These are phyloP conservation scores for Aureobasidium uvarum DNA, from an alignment of 2,329 filamentous ascomycete species.

Conservation along the genomic window DNA sequence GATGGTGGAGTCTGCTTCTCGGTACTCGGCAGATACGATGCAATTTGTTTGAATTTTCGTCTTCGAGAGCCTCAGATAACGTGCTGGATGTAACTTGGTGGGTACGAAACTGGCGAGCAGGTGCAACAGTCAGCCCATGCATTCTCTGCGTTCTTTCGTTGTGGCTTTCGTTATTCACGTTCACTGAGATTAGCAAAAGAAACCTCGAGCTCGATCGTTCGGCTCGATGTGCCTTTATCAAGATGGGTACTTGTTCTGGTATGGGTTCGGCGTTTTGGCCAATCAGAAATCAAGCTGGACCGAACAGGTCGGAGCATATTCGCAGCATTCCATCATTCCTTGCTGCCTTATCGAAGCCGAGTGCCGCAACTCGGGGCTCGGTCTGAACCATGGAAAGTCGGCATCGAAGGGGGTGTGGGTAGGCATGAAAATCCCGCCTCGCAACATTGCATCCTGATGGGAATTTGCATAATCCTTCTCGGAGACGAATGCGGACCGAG, in stretches of 20 bases:
- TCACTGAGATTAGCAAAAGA: not conserved
- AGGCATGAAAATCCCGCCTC: not conserved
- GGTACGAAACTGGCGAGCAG: not conserved
- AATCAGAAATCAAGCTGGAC: not conserved
- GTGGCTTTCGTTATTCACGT: not conserved
- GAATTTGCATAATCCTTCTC: not conserved
- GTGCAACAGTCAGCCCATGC: conserved; percentile 16
- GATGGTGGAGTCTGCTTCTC: not conserved
- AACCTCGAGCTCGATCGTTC: not conserved
- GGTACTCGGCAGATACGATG: not conserved
- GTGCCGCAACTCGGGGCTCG: not conserved
- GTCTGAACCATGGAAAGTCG: not conserved
- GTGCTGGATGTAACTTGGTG: not conserved
- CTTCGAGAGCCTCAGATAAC: not conserved
- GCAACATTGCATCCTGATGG: not conserved
- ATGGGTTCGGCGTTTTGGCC: not conserved
- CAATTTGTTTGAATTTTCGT: too few species aligned
- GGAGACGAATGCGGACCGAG: conserved; percentile 13
- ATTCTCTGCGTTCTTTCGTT: not conserved
- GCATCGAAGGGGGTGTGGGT: not conserved
- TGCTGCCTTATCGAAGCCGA: not conserved
- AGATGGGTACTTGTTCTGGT: too few species aligned
- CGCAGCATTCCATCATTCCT: not conserved
- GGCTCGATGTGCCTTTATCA: not conserved
- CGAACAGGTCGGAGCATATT: not conserved